Evolutionary conservation across 345 rosid species (phyloP).

Genomic region (Linum usitatissimum): DNA sequence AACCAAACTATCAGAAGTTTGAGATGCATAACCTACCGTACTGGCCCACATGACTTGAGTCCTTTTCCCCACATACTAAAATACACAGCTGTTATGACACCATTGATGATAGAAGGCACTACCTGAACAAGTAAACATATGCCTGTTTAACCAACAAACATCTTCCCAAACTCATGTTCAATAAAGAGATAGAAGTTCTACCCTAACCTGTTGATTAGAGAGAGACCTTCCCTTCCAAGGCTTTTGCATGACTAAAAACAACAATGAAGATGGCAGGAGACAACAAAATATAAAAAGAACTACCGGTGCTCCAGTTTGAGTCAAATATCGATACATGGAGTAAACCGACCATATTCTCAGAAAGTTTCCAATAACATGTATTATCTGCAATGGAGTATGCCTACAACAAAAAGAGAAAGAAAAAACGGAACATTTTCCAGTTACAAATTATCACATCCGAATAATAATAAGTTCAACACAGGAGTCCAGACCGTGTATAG

Average conservation of each 20-base stretch:
- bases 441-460: neutral
- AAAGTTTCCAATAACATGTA: conserved; percentile 66
- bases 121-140: conserved; percentile 41
- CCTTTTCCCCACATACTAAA: conserved; percentile 96
- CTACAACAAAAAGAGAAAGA: conserved; percentile 30
- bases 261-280: conserved; percentile 61
- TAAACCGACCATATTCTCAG: conserved; percentile 95
- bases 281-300: conserved; percentile 79
- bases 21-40: conserved; percentile 45
- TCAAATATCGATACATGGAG: conserved; percentile 68
- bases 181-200: neutral
- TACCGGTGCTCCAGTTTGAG: conserved; percentile 76
- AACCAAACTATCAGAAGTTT: conserved; percentile 2
- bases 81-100: conserved; percentile 82
- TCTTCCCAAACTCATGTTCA: neutral
- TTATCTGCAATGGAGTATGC: conserved; percentile 71
- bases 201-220: conserved; percentile 70
- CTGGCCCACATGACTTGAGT: conserved; percentile 82
- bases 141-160: conserved; percentile 4
- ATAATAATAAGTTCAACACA: neutral
- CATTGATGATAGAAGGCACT: conserved; percentile 85
- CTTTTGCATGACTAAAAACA: conserved; percentile 68
- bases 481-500: neutral
- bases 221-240: conserved; percentile 98
- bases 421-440: neutral